These are phyloP conservation scores for Fremontodendron californicum DNA, from an alignment of 345 rosid genomes.

Conservation along the genomic window DNA sequence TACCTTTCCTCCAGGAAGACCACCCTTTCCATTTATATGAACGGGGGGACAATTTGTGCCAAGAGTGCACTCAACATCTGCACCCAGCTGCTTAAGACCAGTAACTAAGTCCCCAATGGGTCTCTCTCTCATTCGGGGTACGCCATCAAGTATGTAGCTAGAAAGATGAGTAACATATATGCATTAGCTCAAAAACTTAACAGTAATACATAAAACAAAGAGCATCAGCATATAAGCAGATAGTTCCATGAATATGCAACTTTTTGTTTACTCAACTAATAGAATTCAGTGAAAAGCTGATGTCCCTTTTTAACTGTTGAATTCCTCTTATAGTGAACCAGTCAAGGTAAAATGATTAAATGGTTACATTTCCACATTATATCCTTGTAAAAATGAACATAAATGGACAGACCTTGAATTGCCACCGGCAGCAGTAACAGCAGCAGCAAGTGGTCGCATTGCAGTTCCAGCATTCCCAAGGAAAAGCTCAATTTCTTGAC, in stretches of 20 bases:
- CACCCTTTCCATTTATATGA: conserved; percentile 70
- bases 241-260: neutral
- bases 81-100: conserved; percentile 97
- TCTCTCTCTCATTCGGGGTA: conserved; percentile 97
- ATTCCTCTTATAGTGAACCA: neutral
- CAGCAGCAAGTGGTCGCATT: conserved; percentile 97
- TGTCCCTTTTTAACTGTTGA: neutral
- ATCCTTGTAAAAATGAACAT: neutral
- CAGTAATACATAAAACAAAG: neutral
- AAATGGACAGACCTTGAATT: conserved; percentile 55
- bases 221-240: neutral
- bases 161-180: conserved; percentile 2
- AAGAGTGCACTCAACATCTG: conserved; percentile 63
- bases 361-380: neutral
- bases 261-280: neutral
- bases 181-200: neutral
- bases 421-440: conserved; percentile 93
- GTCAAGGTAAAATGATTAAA: neutral
- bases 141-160: conserved; percentile 93
- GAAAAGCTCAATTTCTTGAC: conserved; percentile 68
- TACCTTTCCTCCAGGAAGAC: conserved; percentile 98
- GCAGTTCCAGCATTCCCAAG: conserved; percentile 99
- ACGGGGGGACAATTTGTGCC: conserved; percentile 94
- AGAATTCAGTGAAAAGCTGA: neutral
- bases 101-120: conserved; percentile 86